Evolutionary conservation across 139 green algal genomes (phyloP).

Genomic region (Volvox africanus): DNA sequence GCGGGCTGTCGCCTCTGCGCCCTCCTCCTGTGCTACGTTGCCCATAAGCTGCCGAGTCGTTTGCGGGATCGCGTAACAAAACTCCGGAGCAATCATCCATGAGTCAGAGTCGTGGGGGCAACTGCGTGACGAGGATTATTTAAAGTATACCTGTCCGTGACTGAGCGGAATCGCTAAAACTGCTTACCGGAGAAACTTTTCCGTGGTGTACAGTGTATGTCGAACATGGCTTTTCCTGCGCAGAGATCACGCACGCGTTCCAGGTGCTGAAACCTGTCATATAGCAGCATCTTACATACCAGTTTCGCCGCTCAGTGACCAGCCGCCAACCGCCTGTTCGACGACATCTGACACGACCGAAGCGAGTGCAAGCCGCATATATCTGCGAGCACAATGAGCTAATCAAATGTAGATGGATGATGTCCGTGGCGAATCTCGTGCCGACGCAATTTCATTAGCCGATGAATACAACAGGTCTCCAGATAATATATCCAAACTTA

Average conservation of each 20-base stretch:
- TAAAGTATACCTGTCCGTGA: neutral
- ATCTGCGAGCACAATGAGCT: neutral
- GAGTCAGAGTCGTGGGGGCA: constrained; percentile 13
- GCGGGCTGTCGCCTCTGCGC: neutral
- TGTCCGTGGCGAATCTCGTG: neutral
- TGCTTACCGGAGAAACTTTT: constrained; percentile 9
- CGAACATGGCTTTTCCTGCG: constrained; percentile 24
- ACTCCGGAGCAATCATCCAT: constrained; percentile 23
- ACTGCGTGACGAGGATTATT: neutral
- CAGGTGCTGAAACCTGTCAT: neutral
- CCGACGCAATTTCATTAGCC: neutral
- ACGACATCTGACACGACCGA: constrained; percentile 7
- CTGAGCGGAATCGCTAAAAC: neutral
- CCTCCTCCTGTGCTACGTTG: neutral
- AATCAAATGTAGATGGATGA: neutral
- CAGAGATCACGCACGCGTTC: neutral
- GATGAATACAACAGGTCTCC: neutral
- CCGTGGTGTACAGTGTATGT: constrained; percentile 9
- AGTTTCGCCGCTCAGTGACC: constrained; percentile 19
- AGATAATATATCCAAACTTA: neutral
- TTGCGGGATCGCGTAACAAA: neutral
- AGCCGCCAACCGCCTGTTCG: constrained; percentile 11
- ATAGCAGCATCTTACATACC: neutral
- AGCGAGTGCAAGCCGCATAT: neutral
- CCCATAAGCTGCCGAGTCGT: neutral